Conservation (phyloP, 139 green algal species). For the Picochlorum sp. region DNA sequence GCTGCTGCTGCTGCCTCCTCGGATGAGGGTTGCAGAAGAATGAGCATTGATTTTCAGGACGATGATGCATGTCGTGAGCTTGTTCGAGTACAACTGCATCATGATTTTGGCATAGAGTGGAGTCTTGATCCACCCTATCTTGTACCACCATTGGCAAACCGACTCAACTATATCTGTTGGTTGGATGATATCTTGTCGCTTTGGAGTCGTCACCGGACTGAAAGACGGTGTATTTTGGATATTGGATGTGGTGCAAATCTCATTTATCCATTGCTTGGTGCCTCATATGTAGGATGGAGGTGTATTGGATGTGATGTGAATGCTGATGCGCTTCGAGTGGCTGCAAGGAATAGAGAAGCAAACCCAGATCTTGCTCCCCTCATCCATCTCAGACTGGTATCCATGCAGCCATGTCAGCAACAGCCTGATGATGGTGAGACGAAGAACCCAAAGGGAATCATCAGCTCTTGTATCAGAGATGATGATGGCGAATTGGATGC, state of each 20-base stretch:
- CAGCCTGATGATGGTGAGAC: background rate
- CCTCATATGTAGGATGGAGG: conserved; percentile 65
- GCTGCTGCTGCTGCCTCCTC: too few species aligned
- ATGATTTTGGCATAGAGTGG: conserved; percentile 67
- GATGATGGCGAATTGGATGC: conserved; percentile 44
- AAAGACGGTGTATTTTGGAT: conserved; percentile 61
- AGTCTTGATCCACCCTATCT: conserved; percentile 67
- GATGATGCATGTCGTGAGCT: conserved; percentile 66
- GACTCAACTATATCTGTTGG: conserved; percentile 90
- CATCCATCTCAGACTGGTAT: conserved; percentile 48
- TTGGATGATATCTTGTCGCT: conserved; percentile 76
- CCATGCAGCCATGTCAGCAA: conserved; percentile 28
- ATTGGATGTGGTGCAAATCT: conserved; percentile 85
- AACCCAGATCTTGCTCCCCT: conserved; percentile 61
- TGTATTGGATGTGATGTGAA: conserved; percentile 81
- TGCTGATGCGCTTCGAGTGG: conserved; percentile 39
- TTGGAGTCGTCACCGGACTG: conserved; percentile 19
- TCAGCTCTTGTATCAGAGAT: conserved; percentile 36
- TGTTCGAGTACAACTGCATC: conserved; percentile 55
- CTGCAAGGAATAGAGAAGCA: conserved; percentile 33
- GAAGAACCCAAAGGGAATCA: conserved; percentile 18
- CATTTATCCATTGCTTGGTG: conserved; percentile 92
- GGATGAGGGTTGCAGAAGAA: background rate
- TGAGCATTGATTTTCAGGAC: conserved; percentile 49
- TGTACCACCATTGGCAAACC: conserved; percentile 72